Conservation (phyloP, 1,284 basidiomycete genomes). For the Moesziomyces sp. region DNA sequence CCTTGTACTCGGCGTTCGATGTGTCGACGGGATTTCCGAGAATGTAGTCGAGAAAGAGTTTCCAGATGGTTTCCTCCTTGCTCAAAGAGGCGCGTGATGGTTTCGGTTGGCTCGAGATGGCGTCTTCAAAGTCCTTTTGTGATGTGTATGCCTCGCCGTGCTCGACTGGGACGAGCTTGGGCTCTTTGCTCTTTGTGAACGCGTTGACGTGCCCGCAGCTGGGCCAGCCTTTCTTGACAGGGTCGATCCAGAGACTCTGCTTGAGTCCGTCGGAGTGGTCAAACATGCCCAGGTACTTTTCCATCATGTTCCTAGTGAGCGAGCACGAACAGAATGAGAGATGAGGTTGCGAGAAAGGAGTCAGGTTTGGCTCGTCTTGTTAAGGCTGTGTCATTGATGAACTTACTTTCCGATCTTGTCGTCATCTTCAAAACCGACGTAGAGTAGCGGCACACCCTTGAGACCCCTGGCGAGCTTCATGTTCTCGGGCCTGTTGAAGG, state of each 20-base stretch:
- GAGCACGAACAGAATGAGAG: neutral
- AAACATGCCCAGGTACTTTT: slow-evolving; percentile 50
- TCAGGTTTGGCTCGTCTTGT: too few species aligned
- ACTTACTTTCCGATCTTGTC: slow-evolving; percentile 55
- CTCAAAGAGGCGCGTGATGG: slow-evolving; percentile 27
- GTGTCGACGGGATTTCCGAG: slow-evolving; percentile 36
- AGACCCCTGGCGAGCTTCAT: slow-evolving; percentile 36
- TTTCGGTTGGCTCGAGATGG: slow-evolving; percentile 21
- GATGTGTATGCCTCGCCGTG: slow-evolving; percentile 51
- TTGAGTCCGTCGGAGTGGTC: slow-evolving; percentile 45
- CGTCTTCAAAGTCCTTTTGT: slow-evolving; percentile 19
- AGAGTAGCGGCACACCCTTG: slow-evolving; percentile 33
- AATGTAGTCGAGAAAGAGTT: slow-evolving; percentile 50
- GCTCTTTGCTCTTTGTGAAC: slow-evolving; percentile 35
- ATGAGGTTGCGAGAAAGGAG: neutral
- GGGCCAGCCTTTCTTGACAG: slow-evolving; percentile 45
- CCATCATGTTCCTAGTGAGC: slow-evolving; percentile 51
- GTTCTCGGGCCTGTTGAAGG: slow-evolving; percentile 44
- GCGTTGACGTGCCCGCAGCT: slow-evolving; percentile 49
- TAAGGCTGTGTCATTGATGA: too few species aligned
- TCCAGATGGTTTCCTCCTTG: slow-evolving; percentile 57
- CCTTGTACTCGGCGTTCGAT: slow-evolving; percentile 28
- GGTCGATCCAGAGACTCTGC: slow-evolving; percentile 56
- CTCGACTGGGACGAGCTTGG: slow-evolving; percentile 30
- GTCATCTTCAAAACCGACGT: slow-evolving; percentile 58